Conservation (phyloP, 306 rosid genomes). For the Cucurbita moschata region DNA sequence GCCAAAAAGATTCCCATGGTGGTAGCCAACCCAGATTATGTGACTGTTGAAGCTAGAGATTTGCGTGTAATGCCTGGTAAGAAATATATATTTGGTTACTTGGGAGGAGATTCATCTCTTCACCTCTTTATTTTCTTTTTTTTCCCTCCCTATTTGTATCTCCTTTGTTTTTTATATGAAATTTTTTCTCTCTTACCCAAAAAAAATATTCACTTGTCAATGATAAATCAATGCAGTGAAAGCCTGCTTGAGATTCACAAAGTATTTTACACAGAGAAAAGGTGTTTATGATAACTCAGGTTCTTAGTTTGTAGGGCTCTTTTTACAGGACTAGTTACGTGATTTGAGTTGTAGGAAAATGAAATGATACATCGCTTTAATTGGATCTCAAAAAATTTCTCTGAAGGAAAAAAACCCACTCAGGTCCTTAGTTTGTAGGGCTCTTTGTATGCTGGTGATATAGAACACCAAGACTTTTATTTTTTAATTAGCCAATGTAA, state of each 20-base stretch:
- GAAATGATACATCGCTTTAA: neutral
- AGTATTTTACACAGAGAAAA: neutral
- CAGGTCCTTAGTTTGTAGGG: too few species aligned
- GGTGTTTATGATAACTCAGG: neutral
- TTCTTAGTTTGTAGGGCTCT: neutral
- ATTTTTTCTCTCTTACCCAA: neutral
- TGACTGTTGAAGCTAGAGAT: conserved; percentile 80
- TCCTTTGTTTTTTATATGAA: neutral
- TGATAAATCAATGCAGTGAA: neutral
- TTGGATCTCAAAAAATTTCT: neutral
- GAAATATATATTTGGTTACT: neutral
- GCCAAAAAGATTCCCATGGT: conserved; percentile 85
- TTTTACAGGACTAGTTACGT: neutral
- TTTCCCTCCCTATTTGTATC: neutral
- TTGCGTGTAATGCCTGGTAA: conserved; percentile 95
- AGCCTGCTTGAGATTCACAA: neutral
- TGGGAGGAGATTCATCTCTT: neutral
- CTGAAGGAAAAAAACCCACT: neutral
- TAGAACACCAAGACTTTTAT: neutral
- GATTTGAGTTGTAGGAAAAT: neutral
- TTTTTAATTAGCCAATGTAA: neutral
- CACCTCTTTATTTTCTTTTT: neutral
- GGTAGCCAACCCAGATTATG: conserved; percentile 95
- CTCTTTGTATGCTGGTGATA: neutral
- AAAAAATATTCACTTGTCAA: neutral